phyloP scores from a whole-genome alignment of 1,139 yeast species.

The Kodamaea ohmeri region DNA sequence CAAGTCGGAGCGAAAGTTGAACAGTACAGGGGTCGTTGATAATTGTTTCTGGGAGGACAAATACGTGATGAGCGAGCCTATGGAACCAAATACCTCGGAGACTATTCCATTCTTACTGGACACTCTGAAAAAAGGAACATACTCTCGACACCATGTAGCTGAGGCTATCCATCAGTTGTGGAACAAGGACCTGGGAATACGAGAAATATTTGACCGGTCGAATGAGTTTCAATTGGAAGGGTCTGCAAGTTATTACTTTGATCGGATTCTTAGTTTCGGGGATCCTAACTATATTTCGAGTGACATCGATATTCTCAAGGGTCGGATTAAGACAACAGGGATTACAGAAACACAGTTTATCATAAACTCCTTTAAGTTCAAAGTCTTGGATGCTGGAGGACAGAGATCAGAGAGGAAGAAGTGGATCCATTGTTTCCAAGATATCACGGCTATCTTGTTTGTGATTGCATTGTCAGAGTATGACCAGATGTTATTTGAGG shows the following conservation, averaged over 20 bases:
- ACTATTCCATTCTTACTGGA: slow-evolving; percentile 16
- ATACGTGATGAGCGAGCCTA: slow-evolving; percentile 9
- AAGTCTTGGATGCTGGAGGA: slow-evolving; percentile 95
- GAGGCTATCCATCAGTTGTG: slow-evolving; percentile 66
- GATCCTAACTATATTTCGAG: slow-evolving; percentile 64
- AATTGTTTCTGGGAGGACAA: slow-evolving; percentile 11
- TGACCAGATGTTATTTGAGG: slow-evolving; percentile 90
- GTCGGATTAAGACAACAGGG: slow-evolving; percentile 94
- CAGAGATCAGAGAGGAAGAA: slow-evolving; percentile 91
- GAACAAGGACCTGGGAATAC: slow-evolving; percentile 65
- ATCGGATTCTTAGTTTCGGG: slow-evolving; percentile 61
- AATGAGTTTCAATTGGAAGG: slow-evolving; percentile 83
- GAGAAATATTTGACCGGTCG: slow-evolving; percentile 56
- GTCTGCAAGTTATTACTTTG: slow-evolving; percentile 75
- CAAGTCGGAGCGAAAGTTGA: slow-evolving; percentile 46
- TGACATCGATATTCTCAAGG: slow-evolving; percentile 81
- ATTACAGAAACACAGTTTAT: slow-evolving; percentile 83
- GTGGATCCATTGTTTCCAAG: slow-evolving; percentile 96
- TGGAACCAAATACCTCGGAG: slow-evolving; percentile 7
- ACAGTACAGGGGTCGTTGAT: slow-evolving; percentile 54
- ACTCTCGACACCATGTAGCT: slow-evolving; percentile 50
- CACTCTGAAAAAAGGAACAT: neutral
- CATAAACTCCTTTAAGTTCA: slow-evolving; percentile 64
- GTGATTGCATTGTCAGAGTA: slow-evolving; percentile 93
- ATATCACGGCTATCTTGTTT: slow-evolving; percentile 83